These are phyloP conservation scores for Alternaria sp. DNA, from an alignment of 2,329 filamentous ascomycete genomes.

Conservation along the genomic window DNA sequence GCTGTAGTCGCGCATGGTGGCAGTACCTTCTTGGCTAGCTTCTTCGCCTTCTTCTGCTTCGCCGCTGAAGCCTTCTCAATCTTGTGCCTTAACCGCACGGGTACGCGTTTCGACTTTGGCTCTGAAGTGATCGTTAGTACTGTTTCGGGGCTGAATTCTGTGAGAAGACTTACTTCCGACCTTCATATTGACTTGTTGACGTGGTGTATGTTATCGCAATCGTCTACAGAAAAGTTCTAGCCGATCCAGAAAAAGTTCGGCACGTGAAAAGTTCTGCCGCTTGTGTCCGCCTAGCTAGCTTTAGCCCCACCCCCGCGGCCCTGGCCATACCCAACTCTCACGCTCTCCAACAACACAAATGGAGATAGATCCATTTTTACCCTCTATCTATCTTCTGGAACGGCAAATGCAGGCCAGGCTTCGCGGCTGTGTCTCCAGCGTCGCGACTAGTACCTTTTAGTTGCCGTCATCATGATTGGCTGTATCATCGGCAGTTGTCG, in stretches of 20 bases:
- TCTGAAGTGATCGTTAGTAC: slow-evolving; percentile 60
- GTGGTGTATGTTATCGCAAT: slow-evolving; percentile 17
- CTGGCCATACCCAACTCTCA: background rate
- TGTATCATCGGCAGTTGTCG: slow-evolving; percentile 10
- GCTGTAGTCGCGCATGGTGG: background rate
- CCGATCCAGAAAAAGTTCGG: slow-evolving; percentile 24
- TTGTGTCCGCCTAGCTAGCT: slow-evolving; percentile 5
- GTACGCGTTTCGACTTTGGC: slow-evolving; percentile 90
- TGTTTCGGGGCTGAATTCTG: accelerated
- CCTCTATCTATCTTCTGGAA: background rate
- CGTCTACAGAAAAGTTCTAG: slow-evolving; percentile 33
- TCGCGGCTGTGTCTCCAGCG: background rate
- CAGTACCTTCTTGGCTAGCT: slow-evolving; percentile 79
- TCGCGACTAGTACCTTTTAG: background rate
- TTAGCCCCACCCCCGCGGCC: slow-evolving; percentile 9
- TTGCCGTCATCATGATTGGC: slow-evolving; percentile 14
- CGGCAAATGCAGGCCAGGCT: background rate
- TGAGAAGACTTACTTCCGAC: slow-evolving; percentile 48
- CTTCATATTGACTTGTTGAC: slow-evolving; percentile 44
- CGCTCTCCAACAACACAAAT: background rate
- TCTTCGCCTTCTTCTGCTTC: slow-evolving; percentile 90
- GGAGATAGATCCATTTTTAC: background rate
- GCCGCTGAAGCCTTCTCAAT: slow-evolving; percentile 90
- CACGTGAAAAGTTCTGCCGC: slow-evolving; percentile 13
- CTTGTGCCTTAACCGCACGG: slow-evolving; percentile 90